Evolutionary conservation across 257 asterid species (phyloP).

Genomic region (Sherardia arvensis): DNA sequence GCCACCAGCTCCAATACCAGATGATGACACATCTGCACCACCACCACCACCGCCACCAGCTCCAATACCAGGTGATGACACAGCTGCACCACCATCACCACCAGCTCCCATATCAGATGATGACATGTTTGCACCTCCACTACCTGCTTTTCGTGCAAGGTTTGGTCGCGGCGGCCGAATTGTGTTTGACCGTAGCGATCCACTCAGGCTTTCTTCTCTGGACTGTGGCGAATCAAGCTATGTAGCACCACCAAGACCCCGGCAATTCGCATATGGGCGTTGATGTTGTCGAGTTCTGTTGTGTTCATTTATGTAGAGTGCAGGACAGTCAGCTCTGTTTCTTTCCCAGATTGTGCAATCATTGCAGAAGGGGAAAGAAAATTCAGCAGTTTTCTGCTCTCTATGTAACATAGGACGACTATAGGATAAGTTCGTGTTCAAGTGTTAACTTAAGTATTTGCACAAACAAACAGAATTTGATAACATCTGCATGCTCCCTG

Average conservation of each 20-base stretch:
- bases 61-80: conserved; percentile 4
- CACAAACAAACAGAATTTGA: background rate
- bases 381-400: background rate
- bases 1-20: conserved; percentile 32
- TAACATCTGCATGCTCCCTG: conserved; percentile 10
- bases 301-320: background rate
- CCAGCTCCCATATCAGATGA: conserved; percentile 16
- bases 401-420: conserved; percentile 8
- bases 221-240: conserved; percentile 47
- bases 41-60: conserved; percentile 27
- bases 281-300: background rate
- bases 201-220: conserved; percentile 54
- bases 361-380: background rate
- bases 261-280: conserved; percentile 26
- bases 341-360: conserved; percentile 5
- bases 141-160: conserved; percentile 47
- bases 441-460: background rate
- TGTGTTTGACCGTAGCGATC: conserved; percentile 82
- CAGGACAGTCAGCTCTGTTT: background rate
- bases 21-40: background rate
- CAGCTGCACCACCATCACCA: conserved; percentile 59
- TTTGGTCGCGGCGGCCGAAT: conserved; percentile 94
- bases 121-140: background rate
- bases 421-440: conserved; percentile 6
- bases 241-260: conserved; percentile 63